phyloP scores from a whole-genome alignment of 176 grass and related monocot genomes.

The Carex parvula region DNA sequence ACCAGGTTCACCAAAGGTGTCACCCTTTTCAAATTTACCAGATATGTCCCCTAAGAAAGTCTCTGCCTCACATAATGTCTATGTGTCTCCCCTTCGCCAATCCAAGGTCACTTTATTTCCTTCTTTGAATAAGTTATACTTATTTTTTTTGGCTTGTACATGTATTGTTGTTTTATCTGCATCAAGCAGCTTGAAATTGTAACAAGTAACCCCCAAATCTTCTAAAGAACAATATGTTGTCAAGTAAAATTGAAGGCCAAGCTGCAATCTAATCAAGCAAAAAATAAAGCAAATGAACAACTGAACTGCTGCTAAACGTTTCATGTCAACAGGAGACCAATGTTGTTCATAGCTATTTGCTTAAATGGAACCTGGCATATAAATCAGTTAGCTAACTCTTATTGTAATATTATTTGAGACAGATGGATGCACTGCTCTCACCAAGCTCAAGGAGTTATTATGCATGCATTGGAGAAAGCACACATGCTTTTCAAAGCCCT shows the following conservation, averaged over 20 bases:
- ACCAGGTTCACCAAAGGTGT: slow-evolving; percentile 71
- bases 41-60: slow-evolving; percentile 99
- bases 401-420: slow-evolving; percentile 23
- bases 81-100: slow-evolving; percentile 88
- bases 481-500: slow-evolving; percentile 70
- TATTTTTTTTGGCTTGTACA: background rate
- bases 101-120: slow-evolving; percentile 53
- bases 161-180: slow-evolving; percentile 2
- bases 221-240: background rate
- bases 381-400: background rate
- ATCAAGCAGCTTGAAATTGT: background rate
- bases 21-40: slow-evolving; percentile 81
- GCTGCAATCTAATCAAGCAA: background rate
- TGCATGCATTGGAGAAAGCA: slow-evolving; percentile 94
- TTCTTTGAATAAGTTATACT: background rate
- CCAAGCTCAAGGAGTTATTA: slow-evolving; percentile 92
- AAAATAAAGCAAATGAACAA: background rate
- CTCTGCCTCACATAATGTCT: slow-evolving; percentile 83
- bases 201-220: background rate
- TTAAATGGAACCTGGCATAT: background rate
- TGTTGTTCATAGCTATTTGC: background rate
- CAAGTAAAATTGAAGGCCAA: background rate
- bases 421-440: slow-evolving; percentile 80
- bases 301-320: background rate
- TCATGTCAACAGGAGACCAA: background rate